phyloP scores from a whole-genome alignment of 1,284 basidiomycete species.

The Rhizoctonia solani region DNA sequence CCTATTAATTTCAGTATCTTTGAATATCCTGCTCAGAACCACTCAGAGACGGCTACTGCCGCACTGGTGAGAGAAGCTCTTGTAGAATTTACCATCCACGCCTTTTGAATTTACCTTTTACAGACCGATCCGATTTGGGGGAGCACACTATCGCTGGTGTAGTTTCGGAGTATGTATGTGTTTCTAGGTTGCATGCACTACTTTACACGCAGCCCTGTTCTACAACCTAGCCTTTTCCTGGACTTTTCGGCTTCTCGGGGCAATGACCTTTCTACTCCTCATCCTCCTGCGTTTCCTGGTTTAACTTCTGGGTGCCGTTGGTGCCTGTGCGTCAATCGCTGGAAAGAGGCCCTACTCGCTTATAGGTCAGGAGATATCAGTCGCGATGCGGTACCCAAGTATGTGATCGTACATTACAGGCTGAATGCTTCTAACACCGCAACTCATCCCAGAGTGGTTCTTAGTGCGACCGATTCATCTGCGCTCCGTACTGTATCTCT shows the following conservation, averaged over 20 bases:
- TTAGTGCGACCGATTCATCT: constrained; percentile 18
- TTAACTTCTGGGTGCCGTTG: constrained; percentile 27
- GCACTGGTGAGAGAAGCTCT: background rate
- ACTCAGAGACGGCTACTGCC: constrained; percentile 21
- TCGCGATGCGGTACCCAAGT: constrained; percentile 29
- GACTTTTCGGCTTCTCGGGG: constrained; percentile 27
- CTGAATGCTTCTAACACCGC: background rate
- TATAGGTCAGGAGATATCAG: constrained; percentile 28
- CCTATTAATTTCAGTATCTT: background rate
- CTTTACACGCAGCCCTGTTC: background rate
- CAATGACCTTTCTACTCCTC: constrained; percentile 18
- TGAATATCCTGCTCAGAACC: background rate
- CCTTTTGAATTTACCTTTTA: constrained; percentile 14
- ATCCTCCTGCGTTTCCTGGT: constrained; percentile 9
- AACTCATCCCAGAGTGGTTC: constrained; percentile 1
- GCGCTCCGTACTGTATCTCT: constrained; percentile 26
- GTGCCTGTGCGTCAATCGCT: constrained; percentile 25
- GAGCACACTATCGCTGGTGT: constrained; percentile 21
- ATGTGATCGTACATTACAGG: background rate
- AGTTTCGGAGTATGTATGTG: constrained; percentile 11
- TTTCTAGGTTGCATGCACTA: background rate
- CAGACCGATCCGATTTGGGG: constrained; percentile 19
- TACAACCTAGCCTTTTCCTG: constrained; percentile 1
- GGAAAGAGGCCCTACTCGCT: constrained; percentile 28
- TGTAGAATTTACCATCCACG: background rate